phyloP scores from a whole-genome alignment of 148 eudicot species.

The Amaranthus hypochondriacus region DNA sequence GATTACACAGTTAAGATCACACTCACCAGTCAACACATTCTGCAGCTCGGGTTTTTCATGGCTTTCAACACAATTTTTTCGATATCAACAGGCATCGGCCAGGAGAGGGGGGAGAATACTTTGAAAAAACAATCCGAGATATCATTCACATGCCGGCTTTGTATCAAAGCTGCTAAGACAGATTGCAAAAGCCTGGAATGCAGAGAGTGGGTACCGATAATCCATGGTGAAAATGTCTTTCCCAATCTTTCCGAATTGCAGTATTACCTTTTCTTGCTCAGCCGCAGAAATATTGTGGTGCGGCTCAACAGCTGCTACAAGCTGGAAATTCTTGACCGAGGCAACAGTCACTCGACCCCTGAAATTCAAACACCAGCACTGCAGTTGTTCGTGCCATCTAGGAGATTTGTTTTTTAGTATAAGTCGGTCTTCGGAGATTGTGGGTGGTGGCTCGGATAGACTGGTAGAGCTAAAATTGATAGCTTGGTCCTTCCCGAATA shows the following conservation, averaged over 20 bases:
- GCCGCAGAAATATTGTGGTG: conserved; percentile 55
- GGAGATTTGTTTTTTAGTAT: conserved; percentile 82
- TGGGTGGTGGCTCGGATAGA: conserved; percentile 24
- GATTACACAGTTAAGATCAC: not conserved
- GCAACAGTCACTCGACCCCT: conserved; percentile 91
- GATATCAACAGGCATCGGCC: not conserved
- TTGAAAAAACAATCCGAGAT: not conserved
- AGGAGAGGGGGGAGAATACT: not conserved
- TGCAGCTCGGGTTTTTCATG: not conserved
- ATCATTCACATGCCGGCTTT: conserved; percentile 83
- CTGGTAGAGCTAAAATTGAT: conserved; percentile 39
- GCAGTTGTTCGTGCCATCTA: conserved; percentile 92
- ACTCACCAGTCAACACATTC: not conserved
- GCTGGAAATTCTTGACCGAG: conserved; percentile 91
- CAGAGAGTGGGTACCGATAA: conserved; percentile 82
- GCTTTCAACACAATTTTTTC: not conserved
- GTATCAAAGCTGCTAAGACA: conserved; percentile 95
- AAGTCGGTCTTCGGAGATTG: conserved; percentile 37
- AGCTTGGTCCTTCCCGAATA: conserved; percentile 37
- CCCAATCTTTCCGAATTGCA: conserved; percentile 89
- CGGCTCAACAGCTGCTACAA: conserved; percentile 73
- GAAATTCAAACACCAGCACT: conserved; percentile 94
- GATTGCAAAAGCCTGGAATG: conserved; percentile 84
- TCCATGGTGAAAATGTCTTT: conserved; percentile 95
- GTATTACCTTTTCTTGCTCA: conserved; percentile 73